Base-by-base conservation (phyloP, 805 yeast species). In the Kuraishia cidri region DNA sequence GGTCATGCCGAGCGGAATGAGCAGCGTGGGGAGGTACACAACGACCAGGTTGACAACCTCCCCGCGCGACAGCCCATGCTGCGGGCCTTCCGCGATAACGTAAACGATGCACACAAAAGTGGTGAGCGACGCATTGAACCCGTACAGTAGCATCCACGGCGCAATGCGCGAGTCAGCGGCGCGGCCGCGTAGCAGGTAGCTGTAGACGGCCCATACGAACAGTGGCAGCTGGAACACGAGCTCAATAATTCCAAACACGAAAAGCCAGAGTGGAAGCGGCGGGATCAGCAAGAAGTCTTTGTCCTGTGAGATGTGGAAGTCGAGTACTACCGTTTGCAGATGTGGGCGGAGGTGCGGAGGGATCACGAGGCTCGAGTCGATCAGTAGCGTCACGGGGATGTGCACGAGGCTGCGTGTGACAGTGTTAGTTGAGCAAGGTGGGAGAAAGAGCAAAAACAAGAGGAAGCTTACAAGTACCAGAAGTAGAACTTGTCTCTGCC, bases 51-150 rank as follows among this genome's bases (percentile, higher is more conserved):
- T 68, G 33, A 41, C 38, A 9, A 56, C 45, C 27, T 75, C 76
- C 1, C 24, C 26, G 0, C 15, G 10, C 2, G 53, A 37, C 31
- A 77, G 50, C 0, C 71, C 73, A 24, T 59, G 40, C 8, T 60
- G 62, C 2, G 62, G 61, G 4, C 46, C 38, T 8, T 59, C 45
- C 2, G 43, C 20, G 13, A 44, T 44, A 11, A 78, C 65, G 43
- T 72, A 67, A n/a, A 66, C 49, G 41, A 82, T 55, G 50, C 97
- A 90, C 16, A 77, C 71, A 24, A 77, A 52, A 0, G 96, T 86
- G 4, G 96, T 86, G 32, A 81, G 60, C 4, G 79, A 60, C 0
- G 97, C 97, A 47, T 85, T 86, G 44, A 82, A 69, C 3, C 90
- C 95, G 53, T 92, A 90, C 5, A 78, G 46, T 10, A 73, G 57